phyloP scores from a whole-genome alignment of 108 stramenopile genomes.

The Seminavis robusta region DNA sequence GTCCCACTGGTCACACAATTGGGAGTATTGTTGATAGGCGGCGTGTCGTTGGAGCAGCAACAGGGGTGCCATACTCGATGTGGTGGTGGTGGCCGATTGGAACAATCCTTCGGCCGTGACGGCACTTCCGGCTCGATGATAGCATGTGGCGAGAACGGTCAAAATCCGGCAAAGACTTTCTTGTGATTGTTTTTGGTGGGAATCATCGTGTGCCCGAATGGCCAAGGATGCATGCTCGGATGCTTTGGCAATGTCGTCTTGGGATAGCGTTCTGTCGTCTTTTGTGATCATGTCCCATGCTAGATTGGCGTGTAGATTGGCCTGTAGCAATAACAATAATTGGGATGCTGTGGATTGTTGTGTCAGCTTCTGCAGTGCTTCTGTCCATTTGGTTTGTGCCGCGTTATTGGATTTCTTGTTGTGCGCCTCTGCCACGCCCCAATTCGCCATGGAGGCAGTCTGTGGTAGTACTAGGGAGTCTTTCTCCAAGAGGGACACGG shows the following conservation, averaged over 20 bases:
- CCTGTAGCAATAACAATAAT: conserved; percentile 4
- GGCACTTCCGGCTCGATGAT: conserved; percentile 61
- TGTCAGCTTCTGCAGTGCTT: conserved; percentile 18
- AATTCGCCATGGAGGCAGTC: conserved; percentile 23
- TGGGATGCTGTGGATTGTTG: background rate
- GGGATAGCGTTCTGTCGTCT: conserved; percentile 22
- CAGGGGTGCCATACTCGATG: background rate
- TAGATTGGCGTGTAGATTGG: conserved; percentile 30
- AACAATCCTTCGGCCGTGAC: conserved; percentile 85
- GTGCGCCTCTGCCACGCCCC: conserved; percentile 28
- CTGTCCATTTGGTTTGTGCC: conserved; percentile 30
- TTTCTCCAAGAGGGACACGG: conserved; percentile 28
- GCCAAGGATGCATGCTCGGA: conserved; percentile 68
- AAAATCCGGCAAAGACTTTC: conserved; percentile 43
- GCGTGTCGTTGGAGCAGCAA: conserved; percentile 52
- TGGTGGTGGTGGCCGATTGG: conserved; percentile 48
- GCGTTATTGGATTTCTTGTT: conserved; percentile 30
- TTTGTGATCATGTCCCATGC: conserved; percentile 44
- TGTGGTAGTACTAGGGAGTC: conserved; percentile 8
- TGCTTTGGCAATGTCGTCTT: conserved; percentile 47
- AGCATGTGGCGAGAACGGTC: conserved; percentile 62
- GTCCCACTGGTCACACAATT: conserved; percentile 71
- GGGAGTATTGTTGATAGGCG: conserved; percentile 47
- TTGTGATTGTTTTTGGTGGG: conserved; percentile 2
- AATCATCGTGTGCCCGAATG: conserved; percentile 50